Evolutionary conservation across 208 protist species (phyloP).

Genomic region (Naegleria lovaniensis): DNA sequence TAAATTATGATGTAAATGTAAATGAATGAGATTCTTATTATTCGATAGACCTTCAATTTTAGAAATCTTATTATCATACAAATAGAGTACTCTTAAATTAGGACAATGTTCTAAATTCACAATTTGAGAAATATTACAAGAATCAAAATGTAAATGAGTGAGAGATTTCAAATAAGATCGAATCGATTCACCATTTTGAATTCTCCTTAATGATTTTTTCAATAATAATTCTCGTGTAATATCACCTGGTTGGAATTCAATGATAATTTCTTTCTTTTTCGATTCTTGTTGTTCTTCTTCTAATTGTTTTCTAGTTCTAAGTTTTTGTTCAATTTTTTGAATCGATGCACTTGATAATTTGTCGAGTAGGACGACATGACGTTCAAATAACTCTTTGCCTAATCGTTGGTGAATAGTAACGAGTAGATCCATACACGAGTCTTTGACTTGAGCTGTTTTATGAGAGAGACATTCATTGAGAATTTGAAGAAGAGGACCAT

Average conservation of each 20-base stretch:
- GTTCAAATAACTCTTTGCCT: background rate
- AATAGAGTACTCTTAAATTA: slow-evolving; percentile 2
- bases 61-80: slow-evolving; percentile 6
- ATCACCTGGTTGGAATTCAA: background rate
- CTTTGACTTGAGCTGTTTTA: background rate
- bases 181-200: background rate
- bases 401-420: background rate
- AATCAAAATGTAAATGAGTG: slow-evolving; percentile 1
- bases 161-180: background rate
- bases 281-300: background rate
- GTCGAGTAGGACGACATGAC: background rate
- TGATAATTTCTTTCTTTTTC: background rate
- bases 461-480: background rate
- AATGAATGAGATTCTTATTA: background rate
- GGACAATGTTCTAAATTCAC: background rate
- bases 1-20: slow-evolving; percentile 24
- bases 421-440: background rate
- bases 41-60: background rate
- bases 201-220: background rate
- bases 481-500: background rate
- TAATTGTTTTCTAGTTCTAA: background rate
- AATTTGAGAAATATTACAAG: slow-evolving; percentile 18
- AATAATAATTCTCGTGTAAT: background rate
- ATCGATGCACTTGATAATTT: background rate
- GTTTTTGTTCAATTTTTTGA: background rate